These are phyloP conservation scores for Infundibulicybe gibba DNA, from an alignment of 768 basidiomycete genomes.

Conservation along the genomic window DNA sequence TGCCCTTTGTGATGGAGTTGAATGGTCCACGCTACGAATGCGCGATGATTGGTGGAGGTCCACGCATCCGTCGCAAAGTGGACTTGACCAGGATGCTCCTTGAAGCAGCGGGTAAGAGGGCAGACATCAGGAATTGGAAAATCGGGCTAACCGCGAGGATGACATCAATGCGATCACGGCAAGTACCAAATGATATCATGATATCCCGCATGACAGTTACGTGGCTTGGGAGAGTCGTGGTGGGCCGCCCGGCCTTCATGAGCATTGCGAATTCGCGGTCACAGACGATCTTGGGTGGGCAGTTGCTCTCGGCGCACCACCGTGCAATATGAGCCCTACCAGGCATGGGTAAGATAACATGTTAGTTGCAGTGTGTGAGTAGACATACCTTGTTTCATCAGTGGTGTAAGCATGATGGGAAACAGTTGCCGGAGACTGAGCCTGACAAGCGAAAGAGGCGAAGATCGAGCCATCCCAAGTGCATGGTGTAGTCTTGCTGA, in stretches of 20 bases:
- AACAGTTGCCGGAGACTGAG: conserved; percentile 16
- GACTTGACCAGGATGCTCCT: conserved; percentile 8
- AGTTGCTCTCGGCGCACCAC: not conserved
- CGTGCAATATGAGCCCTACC: conserved; percentile 6
- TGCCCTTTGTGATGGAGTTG: conserved; percentile 18
- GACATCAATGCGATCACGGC: conserved; percentile 2
- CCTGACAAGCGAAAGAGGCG: conserved; percentile 18
- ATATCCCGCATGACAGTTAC: conserved; percentile 3
- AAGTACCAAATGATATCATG: conserved; percentile 1
- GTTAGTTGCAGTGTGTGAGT: not conserved
- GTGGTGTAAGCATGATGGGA: conserved; percentile 18
- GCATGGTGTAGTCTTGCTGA: conserved; percentile 2
- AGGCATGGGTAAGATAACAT: not conserved
- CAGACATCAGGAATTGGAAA: not conserved
- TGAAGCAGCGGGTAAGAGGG: not conserved
- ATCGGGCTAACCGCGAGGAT: conserved; percentile 4
- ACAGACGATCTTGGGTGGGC: not conserved
- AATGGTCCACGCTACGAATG: no score
- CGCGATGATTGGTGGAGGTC: conserved; percentile 28
- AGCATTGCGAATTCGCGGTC: no score
- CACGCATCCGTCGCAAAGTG: conserved; percentile 29
- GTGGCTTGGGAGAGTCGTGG: conserved; percentile 1
- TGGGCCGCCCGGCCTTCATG: no score
- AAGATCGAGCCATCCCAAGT: conserved; percentile 17
- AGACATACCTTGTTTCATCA: conserved; percentile 13